Evolutionary conservation across 2,329 filamentous ascomycete species (phyloP), one percentile per base, ranked within the genome.

Genomic region (Aspergillus vadensis): DNA sequence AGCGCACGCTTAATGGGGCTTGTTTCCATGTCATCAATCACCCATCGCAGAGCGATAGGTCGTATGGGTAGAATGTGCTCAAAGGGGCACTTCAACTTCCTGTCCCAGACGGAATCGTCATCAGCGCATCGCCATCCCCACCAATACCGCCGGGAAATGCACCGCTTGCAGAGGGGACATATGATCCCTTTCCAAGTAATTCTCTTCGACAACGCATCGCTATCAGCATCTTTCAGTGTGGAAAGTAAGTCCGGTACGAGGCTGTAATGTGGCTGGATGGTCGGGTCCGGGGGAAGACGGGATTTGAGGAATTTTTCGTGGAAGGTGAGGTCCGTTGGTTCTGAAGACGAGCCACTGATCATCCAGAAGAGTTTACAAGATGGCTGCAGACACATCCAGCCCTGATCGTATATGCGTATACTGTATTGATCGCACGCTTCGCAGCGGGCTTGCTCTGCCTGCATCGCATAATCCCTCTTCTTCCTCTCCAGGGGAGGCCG

Each of bases 131-230:
- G 73, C 88, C 88, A 91, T 1, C 82, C 80, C 5, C 74, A 75
- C 87, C 88, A 92, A 23, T 80, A 73, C 14, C 82, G 77, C 1
- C 89, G 81, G 2, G 85, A 81, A 44, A 81, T 86, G 66, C 89
- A 91, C 43, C 85, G 82, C 0, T 80, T 76, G 64, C 90, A 92
- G 1, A 75, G 61, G 0, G 85, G 86, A 65, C 90, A 93, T 2
- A 89, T 84, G 50, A 91, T 84, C 0, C 89, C 90, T 54, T 80
- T 79, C 68, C 85, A 88, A 58, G 83, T 85, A 8, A 78, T 72
- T 2, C 77, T 75, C 10, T 84, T 81, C 0, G 83, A 81, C 3
- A 84, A 82, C 4, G 76, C 68, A 0, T 76, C 72, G 14, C 77
- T 75, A 0, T 73, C 65, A 1, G 75, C 68, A 10, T 74, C 65